Conservation (phyloP, 2,329 filamentous ascomycete genomes). For the Sphaerostilbella broomeana region DNA sequence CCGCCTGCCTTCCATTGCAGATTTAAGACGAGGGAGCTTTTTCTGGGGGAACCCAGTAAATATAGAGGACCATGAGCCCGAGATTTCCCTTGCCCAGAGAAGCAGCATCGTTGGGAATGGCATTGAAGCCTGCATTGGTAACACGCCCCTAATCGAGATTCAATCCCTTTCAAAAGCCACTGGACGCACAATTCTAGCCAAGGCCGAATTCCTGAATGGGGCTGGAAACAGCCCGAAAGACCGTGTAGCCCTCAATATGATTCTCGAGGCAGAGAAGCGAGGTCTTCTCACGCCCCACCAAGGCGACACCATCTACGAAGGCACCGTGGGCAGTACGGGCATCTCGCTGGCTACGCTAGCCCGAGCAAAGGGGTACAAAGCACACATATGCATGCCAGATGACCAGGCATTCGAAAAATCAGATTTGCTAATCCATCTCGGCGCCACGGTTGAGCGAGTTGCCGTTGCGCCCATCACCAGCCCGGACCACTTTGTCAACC, state of each 20-base stretch:
- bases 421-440: conserved; percentile 79
- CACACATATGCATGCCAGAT: conserved; percentile 95
- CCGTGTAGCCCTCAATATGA: conserved; percentile 86
- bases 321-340: conserved; percentile 91
- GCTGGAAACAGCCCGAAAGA: conserved; percentile 93
- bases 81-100: conserved; percentile 16
- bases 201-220: conserved; percentile 94
- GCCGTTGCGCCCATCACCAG: conserved; percentile 90
- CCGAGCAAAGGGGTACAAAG: conserved; percentile 79
- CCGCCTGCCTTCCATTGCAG: background rate
- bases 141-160: conserved; percentile 84
- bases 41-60: conserved; percentile 43
- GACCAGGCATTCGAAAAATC: conserved; percentile 88
- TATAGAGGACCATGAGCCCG: conserved; percentile 48
- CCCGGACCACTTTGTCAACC: conserved; percentile 88
- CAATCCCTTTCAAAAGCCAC: conserved; percentile 80
- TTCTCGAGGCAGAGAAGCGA: conserved; percentile 69
- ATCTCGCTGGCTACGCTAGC: conserved; percentile 90
- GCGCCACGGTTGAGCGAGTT: conserved; percentile 87
- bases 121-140: conserved; percentile 86
- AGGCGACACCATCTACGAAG: conserved; percentile 95
- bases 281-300: conserved; percentile 71
- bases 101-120: conserved; percentile 55
- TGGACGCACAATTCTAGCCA: conserved; percentile 82
- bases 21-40: conserved; percentile 34